Percentiles rank a stretch among this genome's conserved stretches.
Conservation (phyloP, 768 basidiomycete genomes). For the Trametes cubensis region DNA sequence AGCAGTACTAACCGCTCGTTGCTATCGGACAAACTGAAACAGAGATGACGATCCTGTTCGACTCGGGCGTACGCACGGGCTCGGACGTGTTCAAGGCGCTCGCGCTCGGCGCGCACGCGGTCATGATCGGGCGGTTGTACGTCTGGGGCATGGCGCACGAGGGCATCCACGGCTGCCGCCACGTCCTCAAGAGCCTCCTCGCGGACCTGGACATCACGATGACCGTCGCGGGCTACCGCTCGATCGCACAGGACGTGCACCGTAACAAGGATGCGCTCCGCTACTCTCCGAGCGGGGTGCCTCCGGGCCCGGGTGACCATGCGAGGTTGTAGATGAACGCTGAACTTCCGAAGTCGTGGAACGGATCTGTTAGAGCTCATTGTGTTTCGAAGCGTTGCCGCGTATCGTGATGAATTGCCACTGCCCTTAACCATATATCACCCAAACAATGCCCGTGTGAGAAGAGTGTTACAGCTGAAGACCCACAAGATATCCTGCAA, state of each 20-base stretch:
- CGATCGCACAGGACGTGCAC: constrained; percentile 38
- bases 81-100: constrained; percentile 60
- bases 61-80: constrained; percentile 55
- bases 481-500: background rate
- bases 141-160: constrained; percentile 58
- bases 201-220: constrained; percentile 50
- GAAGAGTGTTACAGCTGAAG: background rate
- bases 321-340: constrained; percentile 34
- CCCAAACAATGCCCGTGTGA: background rate
- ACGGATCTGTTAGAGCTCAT: background rate
- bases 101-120: constrained; percentile 56
- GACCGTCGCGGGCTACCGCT: constrained; percentile 45
- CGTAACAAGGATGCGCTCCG: constrained; percentile 38
- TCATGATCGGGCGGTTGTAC: constrained; percentile 51
- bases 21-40: background rate
- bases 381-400: background rate
- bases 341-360: background rate
- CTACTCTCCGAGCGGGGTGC: constrained; percentile 39
- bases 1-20: background rate
- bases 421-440: background rate
- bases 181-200: constrained; percentile 55
- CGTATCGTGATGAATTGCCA: background rate
- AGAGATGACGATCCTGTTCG: constrained; percentile 55
- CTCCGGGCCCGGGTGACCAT: constrained; percentile 35
- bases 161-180: constrained; percentile 53